phyloP scores from a whole-genome alignment of 495 filamentous ascomycete genomes.

The Rostrohypoxylon terebratum region DNA sequence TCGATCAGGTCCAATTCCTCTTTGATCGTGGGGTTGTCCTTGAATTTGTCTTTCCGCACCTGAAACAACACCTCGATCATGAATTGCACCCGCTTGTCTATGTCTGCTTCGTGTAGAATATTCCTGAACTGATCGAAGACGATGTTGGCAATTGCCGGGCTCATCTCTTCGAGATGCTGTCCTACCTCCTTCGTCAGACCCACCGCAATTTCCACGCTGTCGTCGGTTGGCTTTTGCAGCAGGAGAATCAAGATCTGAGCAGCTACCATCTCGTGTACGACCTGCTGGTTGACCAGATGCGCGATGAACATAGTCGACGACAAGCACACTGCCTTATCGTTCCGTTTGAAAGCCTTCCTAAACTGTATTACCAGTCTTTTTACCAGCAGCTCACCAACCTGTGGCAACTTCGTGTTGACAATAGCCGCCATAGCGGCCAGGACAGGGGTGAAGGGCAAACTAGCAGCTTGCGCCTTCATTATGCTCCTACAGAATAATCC shows the following conservation, averaged over 20 bases:
- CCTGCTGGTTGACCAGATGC: constrained; percentile 93
- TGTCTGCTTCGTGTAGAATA: constrained; percentile 94
- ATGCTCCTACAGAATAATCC: constrained; percentile 94
- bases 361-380: constrained; percentile 91
- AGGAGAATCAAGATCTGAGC: constrained; percentile 91
- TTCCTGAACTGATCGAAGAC: constrained; percentile 96
- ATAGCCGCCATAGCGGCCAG: constrained; percentile 96
- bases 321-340: constrained; percentile 94
- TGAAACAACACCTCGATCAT: constrained; percentile 99
- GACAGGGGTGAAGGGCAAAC: constrained; percentile 94
- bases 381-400: constrained; percentile 90
- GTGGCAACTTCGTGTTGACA: constrained; percentile 95
- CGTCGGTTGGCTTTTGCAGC: constrained; percentile 93
- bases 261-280: constrained; percentile 91
- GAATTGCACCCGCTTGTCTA: constrained; percentile 96
- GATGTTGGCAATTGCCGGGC: constrained; percentile 79
- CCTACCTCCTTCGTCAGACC: constrained; percentile 91
- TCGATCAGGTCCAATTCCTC: constrained; percentile 96
- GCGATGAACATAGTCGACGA: constrained; percentile 94
- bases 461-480: constrained; percentile 97
- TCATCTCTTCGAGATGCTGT: constrained; percentile 95
- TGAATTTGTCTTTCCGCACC: constrained; percentile 94
- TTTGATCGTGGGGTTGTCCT: constrained; percentile 89
- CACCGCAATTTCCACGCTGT: constrained; percentile 97
- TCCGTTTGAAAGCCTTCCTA: constrained; percentile 93